phyloP scores from a whole-genome alignment of 2,329 filamentous ascomycete genomes.

The Penicillium brasilianum region DNA sequence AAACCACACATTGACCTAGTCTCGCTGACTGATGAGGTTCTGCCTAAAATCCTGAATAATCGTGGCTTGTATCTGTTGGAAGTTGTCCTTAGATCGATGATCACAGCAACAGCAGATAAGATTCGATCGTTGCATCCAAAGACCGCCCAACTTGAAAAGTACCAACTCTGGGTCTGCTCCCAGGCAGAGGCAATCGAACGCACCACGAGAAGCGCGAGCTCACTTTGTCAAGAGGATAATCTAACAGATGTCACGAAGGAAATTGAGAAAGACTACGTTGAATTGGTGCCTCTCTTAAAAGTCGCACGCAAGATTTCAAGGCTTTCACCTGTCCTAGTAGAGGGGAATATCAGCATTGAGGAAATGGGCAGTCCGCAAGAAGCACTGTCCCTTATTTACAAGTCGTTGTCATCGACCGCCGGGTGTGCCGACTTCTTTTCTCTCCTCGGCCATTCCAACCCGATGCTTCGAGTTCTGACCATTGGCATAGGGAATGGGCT shows the following conservation, averaged over 20 bases:
- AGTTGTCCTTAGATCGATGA: neutral
- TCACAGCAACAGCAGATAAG: neutral
- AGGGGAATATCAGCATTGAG: neutral
- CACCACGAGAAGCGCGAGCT: neutral
- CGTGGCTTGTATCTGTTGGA: neutral
- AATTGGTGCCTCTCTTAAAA: neutral
- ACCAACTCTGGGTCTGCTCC: neutral
- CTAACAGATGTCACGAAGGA: neutral
- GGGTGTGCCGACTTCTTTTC: neutral
- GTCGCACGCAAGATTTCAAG: neutral
- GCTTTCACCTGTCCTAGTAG: neutral
- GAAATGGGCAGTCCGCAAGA: neutral
- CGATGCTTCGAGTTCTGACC: neutral
- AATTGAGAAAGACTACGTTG: neutral
- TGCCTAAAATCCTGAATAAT: neutral
- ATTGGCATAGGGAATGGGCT: neutral
- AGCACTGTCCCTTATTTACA: neutral
- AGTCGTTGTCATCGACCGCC: neutral
- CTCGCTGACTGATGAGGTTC: neutral
- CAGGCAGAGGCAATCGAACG: neutral
- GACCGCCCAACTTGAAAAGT: neutral
- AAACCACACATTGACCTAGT: constrained; percentile 8
- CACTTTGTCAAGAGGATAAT: neutral
- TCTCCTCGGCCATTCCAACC: constrained; percentile 2
- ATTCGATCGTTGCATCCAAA: constrained; percentile 1